Evolutionary conservation across 139 green algal genomes (phyloP).

Genomic region (Chlamydomonas asymmetrica): DNA sequence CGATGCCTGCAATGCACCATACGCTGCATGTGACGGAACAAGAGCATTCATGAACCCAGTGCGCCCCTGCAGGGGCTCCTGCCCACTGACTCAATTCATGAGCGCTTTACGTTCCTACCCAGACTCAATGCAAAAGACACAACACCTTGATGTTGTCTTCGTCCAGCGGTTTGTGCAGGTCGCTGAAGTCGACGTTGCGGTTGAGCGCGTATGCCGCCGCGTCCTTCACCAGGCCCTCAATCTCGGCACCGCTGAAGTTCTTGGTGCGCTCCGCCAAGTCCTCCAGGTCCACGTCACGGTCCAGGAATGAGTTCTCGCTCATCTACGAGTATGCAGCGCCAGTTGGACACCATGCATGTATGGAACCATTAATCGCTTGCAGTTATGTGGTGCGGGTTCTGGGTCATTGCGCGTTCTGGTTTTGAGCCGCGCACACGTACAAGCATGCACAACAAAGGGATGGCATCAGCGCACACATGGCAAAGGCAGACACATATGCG

Average conservation of each 20-base stretch:
- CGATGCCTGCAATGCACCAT: no score
- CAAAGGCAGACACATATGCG: not conserved
- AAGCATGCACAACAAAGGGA: not conserved
- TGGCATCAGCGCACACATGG: not conserved
- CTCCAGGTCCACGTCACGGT: conserved; percentile 84
- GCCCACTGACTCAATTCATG: no score
- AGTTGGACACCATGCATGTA: not conserved
- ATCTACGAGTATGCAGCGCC: conserved; percentile 58
- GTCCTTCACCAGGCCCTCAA: conserved; percentile 96
- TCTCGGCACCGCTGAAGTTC: conserved; percentile 95
- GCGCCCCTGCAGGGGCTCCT: no score
- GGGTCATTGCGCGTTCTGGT: not conserved
- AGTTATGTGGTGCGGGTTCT: no score
- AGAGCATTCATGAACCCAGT: no score
- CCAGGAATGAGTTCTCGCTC: conserved; percentile 87
- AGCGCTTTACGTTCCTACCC: no score
- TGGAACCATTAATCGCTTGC: not conserved
- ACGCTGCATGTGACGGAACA: no score
- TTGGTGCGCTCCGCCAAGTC: conserved; percentile 81
- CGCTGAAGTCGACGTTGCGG: conserved; percentile 87
- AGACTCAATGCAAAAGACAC: no score
- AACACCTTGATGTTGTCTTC: conserved; percentile 93
- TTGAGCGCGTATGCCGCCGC: conserved; percentile 93
- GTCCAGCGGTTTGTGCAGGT: conserved; percentile 89
- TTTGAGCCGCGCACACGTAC: not conserved